These are phyloP conservation scores for Pleurotus djamor DNA, from an alignment of 768 basidiomycete species.

Conservation along the genomic window DNA sequence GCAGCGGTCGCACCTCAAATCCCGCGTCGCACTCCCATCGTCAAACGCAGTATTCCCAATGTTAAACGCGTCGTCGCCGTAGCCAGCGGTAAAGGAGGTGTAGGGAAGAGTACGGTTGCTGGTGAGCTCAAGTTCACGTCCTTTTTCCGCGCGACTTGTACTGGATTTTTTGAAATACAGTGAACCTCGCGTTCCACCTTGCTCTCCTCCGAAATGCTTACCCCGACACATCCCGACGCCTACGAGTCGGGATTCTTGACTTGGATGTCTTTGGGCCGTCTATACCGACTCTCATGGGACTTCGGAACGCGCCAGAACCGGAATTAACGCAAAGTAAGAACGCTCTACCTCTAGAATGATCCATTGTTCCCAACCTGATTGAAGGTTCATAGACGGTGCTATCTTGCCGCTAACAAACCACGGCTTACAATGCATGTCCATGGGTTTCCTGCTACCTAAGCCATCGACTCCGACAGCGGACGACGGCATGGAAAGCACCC, in stretches of 20 bases:
- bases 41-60: constrained; percentile 60
- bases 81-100: constrained; percentile 93
- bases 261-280: constrained; percentile 97
- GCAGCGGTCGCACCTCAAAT: constrained; percentile 44
- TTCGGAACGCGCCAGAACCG: constrained; percentile 78
- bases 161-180: constrained; percentile 28
- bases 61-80: constrained; percentile 83
- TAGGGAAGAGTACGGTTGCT: constrained; percentile 93
- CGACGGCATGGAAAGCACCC: constrained; percentile 60
- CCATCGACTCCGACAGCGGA: constrained; percentile 21
- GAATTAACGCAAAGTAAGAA: constrained; percentile 64
- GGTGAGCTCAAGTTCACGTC: constrained; percentile 41
- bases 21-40: constrained; percentile 51
- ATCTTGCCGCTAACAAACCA: constrained; percentile 85
- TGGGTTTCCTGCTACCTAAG: constrained; percentile 87
- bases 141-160: neutral
- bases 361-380: neutral
- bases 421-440: constrained; percentile 92
- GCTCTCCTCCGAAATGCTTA: constrained; percentile 39
- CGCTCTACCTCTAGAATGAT: neutral
- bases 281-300: constrained; percentile 89
- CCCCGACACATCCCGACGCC: constrained; percentile 26
- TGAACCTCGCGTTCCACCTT: constrained; percentile 79
- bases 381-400: constrained; percentile 53
- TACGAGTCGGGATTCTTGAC: constrained; percentile 86